Evolutionary conservation across 2,329 filamentous ascomycete species (phyloP), one percentile per base, ranked within the genome.

Genomic region (Diaporthe sp.): DNA sequence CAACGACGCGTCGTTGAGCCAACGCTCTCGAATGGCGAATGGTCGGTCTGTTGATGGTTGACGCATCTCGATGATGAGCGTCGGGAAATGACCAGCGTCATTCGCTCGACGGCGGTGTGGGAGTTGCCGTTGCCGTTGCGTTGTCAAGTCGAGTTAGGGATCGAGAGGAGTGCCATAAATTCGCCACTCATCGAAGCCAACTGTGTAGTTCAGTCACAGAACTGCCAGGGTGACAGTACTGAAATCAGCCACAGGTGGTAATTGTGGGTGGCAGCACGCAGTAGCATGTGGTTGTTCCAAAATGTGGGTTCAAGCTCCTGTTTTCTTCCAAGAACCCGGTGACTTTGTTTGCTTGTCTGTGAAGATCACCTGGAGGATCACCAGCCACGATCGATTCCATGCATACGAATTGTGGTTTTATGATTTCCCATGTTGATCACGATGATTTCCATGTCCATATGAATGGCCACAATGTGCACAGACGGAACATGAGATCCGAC

Each of bases 321-420:
- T 68, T 53, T 68, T 68, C 62, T 68, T 39, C 46, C 62, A 39
- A 39, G 46, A 22, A 22, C 46, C 46, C 22, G 31, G 46, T 19
- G 46, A 37, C 7, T 12, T 12, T 68, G 65, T 25, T 19, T 55
- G 49, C 49, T 39, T 55, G 49, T 42, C 65, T 55, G 65, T 15
- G 65, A 55, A 13, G 65, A 55, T 69, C 65, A 69, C 65, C 49
- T 69, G 65, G 65, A 31, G 49, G 65, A 69, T 69, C 65, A 55
- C 31, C 65, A 69, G n/a, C 46, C 15, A 42, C 15, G 65, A 69
- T 55, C 65, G 49, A 55, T 69, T 42, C n/a, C 49, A 15, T 69
- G 49, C 65, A 69, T 69, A 42, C n/a, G 2, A 55, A 17, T 22
- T 55, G 49, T 55, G 42, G 39, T 49, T 49, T 65, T 65, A 4